A percentile compares a stretch with the other conserved stretches of the same genome.
These are phyloP conservation scores for Calonectria pseudoturangicola DNA, from an alignment of 2,329 filamentous ascomycete species.

Conservation along the genomic window DNA sequence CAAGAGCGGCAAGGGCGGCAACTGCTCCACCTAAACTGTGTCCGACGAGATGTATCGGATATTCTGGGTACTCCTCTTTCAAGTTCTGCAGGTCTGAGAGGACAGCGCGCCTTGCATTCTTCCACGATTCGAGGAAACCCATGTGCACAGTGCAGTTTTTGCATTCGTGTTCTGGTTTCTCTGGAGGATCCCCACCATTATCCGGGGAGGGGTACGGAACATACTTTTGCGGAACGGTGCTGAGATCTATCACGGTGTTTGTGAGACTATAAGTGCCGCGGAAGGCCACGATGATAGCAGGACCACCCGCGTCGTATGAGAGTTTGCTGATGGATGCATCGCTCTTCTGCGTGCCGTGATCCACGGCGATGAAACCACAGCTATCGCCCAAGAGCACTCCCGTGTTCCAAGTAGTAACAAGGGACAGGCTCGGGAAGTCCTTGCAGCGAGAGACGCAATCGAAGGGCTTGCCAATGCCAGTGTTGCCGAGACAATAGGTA, in stretches of 20 bases:
- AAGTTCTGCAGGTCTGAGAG: constrained; percentile 79
- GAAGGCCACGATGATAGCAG: constrained; percentile 87
- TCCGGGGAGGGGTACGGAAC: constrained; percentile 84
- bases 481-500: constrained; percentile 91
- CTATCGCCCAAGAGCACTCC: constrained; percentile 90
- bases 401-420: constrained; percentile 93
- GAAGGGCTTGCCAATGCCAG: constrained; percentile 89
- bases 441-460: constrained; percentile 87
- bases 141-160: constrained; percentile 93
- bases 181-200: constrained; percentile 60
- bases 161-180: constrained; percentile 75
- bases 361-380: constrained; percentile 95
- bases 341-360: constrained; percentile 69
- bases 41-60: constrained; percentile 86
- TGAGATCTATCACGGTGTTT: constrained; percentile 93
- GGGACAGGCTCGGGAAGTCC: constrained; percentile 87
- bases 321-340: constrained; percentile 36
- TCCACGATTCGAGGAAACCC: constrained; percentile 92
- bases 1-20: constrained; percentile 88
- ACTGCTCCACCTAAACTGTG: constrained; percentile 96
- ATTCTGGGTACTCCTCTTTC: constrained; percentile 78
- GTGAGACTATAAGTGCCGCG: constrained; percentile 95
- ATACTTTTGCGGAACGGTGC: constrained; percentile 92
- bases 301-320: constrained; percentile 39
- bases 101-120: constrained; percentile 81